Base-by-base conservation (phyloP, 257 asterid genomes). In the Capsicum pubescens region DNA sequence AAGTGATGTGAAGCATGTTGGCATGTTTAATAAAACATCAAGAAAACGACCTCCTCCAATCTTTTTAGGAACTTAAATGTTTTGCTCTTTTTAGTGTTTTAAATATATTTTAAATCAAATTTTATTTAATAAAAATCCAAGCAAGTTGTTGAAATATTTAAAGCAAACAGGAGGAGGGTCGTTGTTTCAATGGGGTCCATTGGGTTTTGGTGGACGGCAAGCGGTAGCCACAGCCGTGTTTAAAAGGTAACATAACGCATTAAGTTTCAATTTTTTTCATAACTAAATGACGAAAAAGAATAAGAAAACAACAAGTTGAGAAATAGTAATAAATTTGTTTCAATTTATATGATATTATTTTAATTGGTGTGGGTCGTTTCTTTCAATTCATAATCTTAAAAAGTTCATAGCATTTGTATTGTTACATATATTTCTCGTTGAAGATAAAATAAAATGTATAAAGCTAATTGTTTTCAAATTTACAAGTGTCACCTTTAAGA, bases 121-220 rank as follows among this genome's bases (percentile, higher is more conserved):
- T 26, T 26, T 26, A 26, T 26, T 26, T 26, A 26, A 26, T 26
- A 26, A 60, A 56, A 56, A 56, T 59, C 32, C 17, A 17, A 59
- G n/a, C 32, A 59, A 17, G 11, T 59, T 59, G 32, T 6, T 17
- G 46, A 61, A 63, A 44, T 10, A 17, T 44, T 9, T 10, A 16
- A 10, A 17, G 16, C 26, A 70, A 44, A 17, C 6, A 46, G 16
- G 9, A 46, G 16, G 9, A 71, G 9, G 16, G 36, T n/a, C 79
- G 57, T 71, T 71, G 36, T 21, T 17, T 44, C 17, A 16, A 70
- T 44, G 56, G 79, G 79, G 16, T 44, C 79, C 79, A 44, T 71
- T 44, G 79, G 79, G 32, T 8, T 39, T 69, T 39, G 54, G 77
- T 71, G 57, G 36, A 17, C 57, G 57, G 57, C 17, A 17, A 71